Evolutionary conservation across 1,284 basidiomycete genomes (phyloP), one percentile per base, ranked within the genome.

Genomic region (Heterobasidion occidentale): DNA sequence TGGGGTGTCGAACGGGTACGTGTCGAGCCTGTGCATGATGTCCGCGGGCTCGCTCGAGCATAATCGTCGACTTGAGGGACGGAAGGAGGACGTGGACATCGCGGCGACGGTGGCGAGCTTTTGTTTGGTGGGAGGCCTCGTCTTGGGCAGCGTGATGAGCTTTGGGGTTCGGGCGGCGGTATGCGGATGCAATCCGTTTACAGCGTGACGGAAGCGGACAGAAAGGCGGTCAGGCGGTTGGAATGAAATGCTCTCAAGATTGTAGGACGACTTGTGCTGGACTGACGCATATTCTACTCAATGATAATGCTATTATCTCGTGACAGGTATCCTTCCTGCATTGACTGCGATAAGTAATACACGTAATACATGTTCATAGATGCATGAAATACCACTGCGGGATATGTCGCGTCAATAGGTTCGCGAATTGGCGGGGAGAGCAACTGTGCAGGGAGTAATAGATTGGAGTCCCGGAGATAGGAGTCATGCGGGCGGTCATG

Each of bases 51-150:
- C 86, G 5, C 66, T 88, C 3, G 78, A 85, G 60, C 86, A 89
- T 65, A 92, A 92, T 64, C 80, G 81, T 12, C 73, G 77, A 53
- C 67, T 92, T 50, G 76, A 77, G 61, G 81, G 84, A 4, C 72
- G 78, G 62, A 77, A 69, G 64, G 83, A 89, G 55, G 89, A 94
- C 64, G 85, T 92, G 36, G 92, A 94, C 63, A 77, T 90, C 19
- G 91, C 91, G 3, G 91, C 90, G 4, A 89, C 88, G 0, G 77
- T 95, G 9, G 84, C 84, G 1, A 85, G 80, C 59, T 94, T 93
- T 70, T 90, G 80, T 60, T 69, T 93, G 15, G 86, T 92, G 1
- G 83, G 82, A 3, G 92, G 92, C 2, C 73, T 95, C 53, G 82
- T 81, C 3, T 55, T 82, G 0, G 92, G 92, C 0, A 91, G 90